Conservation (phyloP, 352 stramenopile genomes). For the Globisporangium cederbergense region DNA sequence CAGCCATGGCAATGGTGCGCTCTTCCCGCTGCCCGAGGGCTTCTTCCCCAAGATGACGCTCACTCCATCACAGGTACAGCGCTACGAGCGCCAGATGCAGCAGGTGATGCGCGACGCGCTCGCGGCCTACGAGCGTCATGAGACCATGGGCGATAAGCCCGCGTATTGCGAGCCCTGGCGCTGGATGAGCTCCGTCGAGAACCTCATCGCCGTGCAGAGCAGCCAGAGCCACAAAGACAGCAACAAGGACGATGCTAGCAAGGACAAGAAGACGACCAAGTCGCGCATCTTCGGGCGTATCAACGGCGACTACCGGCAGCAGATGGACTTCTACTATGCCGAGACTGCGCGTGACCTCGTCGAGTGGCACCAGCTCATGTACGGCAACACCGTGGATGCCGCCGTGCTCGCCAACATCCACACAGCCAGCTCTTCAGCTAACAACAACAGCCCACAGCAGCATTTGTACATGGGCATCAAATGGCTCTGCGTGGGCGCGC, state of each 20-base stretch:
- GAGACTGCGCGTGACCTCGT: constrained; percentile 51
- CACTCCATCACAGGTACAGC: constrained; percentile 22
- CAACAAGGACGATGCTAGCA: neutral
- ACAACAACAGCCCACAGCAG: constrained; percentile 19
- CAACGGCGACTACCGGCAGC: constrained; percentile 55
- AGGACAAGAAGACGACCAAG: constrained; percentile 12
- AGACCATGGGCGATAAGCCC: constrained; percentile 29
- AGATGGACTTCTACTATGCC: constrained; percentile 71
- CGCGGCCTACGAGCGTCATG: constrained; percentile 42
- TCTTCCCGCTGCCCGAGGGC: constrained; percentile 31
- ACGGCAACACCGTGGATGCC: constrained; percentile 57
- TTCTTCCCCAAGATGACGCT: constrained; percentile 45
- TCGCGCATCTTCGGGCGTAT: constrained; percentile 62
- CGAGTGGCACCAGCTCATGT: constrained; percentile 69
- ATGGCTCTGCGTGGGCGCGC: constrained; percentile 59
- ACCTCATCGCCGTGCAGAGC: constrained; percentile 23
- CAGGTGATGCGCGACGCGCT: constrained; percentile 37
- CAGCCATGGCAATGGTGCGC: neutral
- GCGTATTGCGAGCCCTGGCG: constrained; percentile 19
- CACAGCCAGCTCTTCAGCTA: constrained; percentile 31
- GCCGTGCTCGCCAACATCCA: constrained; percentile 73
- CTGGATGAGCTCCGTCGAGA: constrained; percentile 22
- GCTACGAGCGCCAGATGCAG: constrained; percentile 32
- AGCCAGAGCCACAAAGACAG: neutral
- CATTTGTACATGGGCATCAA: constrained; percentile 80